Evolutionary conservation across 2,329 filamentous ascomycete species (phyloP).

Genomic region (Didymella pinodella): DNA sequence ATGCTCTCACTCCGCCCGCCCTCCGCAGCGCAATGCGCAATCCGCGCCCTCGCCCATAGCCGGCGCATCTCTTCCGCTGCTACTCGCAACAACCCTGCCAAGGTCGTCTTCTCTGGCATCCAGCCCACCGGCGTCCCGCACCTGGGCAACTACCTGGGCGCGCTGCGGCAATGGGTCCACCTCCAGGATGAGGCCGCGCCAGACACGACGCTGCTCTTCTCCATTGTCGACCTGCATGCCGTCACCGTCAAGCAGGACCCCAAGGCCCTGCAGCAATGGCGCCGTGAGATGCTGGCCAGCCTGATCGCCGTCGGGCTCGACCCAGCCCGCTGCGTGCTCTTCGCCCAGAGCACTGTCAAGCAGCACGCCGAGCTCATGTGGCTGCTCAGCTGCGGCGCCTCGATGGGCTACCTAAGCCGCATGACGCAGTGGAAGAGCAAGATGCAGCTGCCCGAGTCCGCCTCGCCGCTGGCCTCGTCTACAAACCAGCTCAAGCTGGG

Average conservation of each 20-base stretch:
- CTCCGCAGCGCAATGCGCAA: slow-evolving; percentile 11
- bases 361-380: slow-evolving; percentile 94
- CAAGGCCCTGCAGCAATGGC: slow-evolving; percentile 67
- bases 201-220: slow-evolving; percentile 75
- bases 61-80: neutral
- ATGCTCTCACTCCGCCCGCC: slow-evolving; percentile 16
- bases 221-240: slow-evolving; percentile 91
- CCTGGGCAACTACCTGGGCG: slow-evolving; percentile 93
- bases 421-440: slow-evolving; percentile 99
- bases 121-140: slow-evolving; percentile 95
- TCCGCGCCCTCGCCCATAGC: neutral
- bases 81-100: neutral
- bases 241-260: slow-evolving; percentile 77
- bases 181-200: slow-evolving; percentile 72
- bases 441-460: slow-evolving; percentile 68
- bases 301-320: slow-evolving; percentile 85
- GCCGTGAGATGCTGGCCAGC: slow-evolving; percentile 78
- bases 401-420: slow-evolving; percentile 90
- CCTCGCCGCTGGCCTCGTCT: slow-evolving; percentile 57
- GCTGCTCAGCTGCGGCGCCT: slow-evolving; percentile 91
- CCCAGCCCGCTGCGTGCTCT: slow-evolving; percentile 77
- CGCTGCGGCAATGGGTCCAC: slow-evolving; percentile 83
- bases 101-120: slow-evolving; percentile 86
- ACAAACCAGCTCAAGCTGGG: slow-evolving; percentile 79
- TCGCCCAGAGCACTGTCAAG: slow-evolving; percentile 80